phyloP scores from a whole-genome alignment of 163 green algal species.

The Chlorella variabilis region DNA sequence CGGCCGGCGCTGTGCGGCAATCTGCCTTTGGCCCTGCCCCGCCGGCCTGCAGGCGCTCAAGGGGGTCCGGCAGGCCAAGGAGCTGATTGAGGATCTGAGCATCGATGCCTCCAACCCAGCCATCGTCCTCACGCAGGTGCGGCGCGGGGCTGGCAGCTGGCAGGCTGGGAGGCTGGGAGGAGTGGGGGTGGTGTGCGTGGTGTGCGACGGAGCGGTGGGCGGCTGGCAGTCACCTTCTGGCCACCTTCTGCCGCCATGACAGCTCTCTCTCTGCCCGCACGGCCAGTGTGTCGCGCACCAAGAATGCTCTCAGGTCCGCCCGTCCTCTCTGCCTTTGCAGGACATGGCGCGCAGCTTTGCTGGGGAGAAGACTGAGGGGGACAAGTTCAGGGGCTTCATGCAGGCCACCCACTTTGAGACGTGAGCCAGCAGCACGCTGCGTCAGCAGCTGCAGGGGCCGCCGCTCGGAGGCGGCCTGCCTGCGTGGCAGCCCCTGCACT shows the following conservation, averaged over 20 bases:
- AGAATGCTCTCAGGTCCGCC: too few species aligned
- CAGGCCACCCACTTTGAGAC: slow-evolving; percentile 41
- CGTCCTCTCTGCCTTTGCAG: too few species aligned
- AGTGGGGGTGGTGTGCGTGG: background rate
- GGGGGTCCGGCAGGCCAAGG: slow-evolving; percentile 21
- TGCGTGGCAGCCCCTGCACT: too few species aligned
- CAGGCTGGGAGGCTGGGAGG: background rate
- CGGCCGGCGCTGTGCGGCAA: too few species aligned
- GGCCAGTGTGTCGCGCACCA: too few species aligned
- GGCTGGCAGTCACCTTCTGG: too few species aligned
- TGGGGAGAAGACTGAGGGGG: slow-evolving; percentile 29
- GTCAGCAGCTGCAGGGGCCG: too few species aligned
- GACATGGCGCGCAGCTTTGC: slow-evolving; percentile 62
- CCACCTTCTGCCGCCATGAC: too few species aligned
- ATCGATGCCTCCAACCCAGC: slow-evolving; percentile 63
- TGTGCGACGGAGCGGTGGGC: background rate
- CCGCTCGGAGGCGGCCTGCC: too few species aligned
- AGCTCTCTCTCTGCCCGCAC: too few species aligned
- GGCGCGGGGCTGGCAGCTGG: too few species aligned
- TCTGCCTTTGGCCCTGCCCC: too few species aligned
- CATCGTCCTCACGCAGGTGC: slow-evolving; percentile 58
- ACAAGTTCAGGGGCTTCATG: slow-evolving; percentile 56
- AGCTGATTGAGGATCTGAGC: slow-evolving; percentile 53
- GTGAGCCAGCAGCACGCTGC: background rate
- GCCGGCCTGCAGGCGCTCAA: background rate